Evolutionary conservation across 352 stramenopile species (phyloP), one percentile per base, ranked within the genome.

Genomic region (Thraustotheca clavata): DNA sequence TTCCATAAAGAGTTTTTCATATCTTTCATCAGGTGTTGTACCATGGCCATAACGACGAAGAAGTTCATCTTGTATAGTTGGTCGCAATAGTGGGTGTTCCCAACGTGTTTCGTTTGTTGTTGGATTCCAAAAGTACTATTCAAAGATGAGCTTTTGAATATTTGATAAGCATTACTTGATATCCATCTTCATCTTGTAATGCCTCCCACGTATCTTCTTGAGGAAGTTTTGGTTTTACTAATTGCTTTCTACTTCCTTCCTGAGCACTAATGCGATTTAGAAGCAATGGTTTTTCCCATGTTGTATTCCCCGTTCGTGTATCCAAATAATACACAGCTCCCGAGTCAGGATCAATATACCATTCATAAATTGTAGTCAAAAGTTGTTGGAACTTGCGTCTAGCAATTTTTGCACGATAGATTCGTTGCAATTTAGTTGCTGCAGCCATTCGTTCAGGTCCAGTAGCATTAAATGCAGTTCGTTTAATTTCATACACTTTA

Each of bases 71-170:
- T 81, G 80, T 31, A 87, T 85, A 20, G 73, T 69, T 7, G 69
- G 77, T 22, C 83, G 73, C 34, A 87, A 77, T 4, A 36, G 60
- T 60, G 77, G 79, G 6, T 79, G 70, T 38, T 88, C 79, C 80
- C 80, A 88, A 1, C 71, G 76, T 8, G 80, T 85, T 54, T 88
- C 78, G 26, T 75, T 75, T 1, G 76, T 87, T n/a, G 69, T 34
- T 33, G 70, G 77, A 65, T 89, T 89, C 76, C 77, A 89, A 60
- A 82, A 89, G 27, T 87, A 88, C 80, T 89, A 55, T 39, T 14
- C 22, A 11, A 31, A 33, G 24, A n/a, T 22, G 18, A 31, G 5
- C 31, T 14, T 18, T 5, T 35, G 33, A 6, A 57, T 34, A 24
- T 39, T 24, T 57, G 18, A 12, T 18, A 31, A 43, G 8, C 16